Evolutionary conservation across 2,329 filamentous ascomycete genomes (phyloP).

Genomic region (Xylariaceae sp.): DNA sequence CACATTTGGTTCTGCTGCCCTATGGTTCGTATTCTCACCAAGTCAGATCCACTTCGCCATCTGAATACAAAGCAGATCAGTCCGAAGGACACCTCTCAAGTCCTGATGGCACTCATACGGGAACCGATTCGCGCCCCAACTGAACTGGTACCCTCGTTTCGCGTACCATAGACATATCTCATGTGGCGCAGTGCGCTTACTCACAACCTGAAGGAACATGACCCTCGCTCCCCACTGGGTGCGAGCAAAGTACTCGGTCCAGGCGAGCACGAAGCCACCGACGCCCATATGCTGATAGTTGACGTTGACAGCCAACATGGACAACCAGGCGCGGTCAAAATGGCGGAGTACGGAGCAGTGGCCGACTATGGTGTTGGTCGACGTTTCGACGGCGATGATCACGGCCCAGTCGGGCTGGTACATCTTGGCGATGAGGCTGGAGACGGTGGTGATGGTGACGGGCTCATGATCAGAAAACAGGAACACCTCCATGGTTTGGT

Average conservation of each 20-base stretch:
- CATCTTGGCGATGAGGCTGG: constrained; percentile 16
- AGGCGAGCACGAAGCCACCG: constrained; percentile 37
- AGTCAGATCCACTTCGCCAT: constrained; percentile 36
- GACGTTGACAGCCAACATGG: constrained; percentile 45
- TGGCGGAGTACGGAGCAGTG: constrained; percentile 41
- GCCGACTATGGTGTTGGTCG: constrained; percentile 30
- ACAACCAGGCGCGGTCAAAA: constrained; percentile 38
- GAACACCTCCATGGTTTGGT: constrained; percentile 19
- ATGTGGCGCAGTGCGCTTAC: constrained; percentile 32
- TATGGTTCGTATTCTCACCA: not conserved
- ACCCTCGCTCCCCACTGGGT: constrained; percentile 30
- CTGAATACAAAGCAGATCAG: constrained; percentile 40
- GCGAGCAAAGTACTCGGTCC: constrained; percentile 38
- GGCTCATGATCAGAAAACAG: constrained; percentile 15
- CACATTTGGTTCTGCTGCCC: no score
- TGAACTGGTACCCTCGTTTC: constrained; percentile 38
- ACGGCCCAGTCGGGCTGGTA: constrained; percentile 18
- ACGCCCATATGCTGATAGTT: constrained; percentile 40
- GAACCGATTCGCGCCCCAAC: constrained; percentile 39
- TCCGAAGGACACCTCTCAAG: constrained; percentile 33
- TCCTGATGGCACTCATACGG: constrained; percentile 37
- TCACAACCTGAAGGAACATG: constrained; percentile 44
- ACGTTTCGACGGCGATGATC: constrained; percentile 34
- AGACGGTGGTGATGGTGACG: constrained; percentile 10
- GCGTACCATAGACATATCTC: constrained; percentile 36